A percentile compares a stretch with the other conserved stretches of the same genome.
phyloP scores from a whole-genome alignment of 129 eudicot genomes.

The Kitagawia praeruptora region DNA sequence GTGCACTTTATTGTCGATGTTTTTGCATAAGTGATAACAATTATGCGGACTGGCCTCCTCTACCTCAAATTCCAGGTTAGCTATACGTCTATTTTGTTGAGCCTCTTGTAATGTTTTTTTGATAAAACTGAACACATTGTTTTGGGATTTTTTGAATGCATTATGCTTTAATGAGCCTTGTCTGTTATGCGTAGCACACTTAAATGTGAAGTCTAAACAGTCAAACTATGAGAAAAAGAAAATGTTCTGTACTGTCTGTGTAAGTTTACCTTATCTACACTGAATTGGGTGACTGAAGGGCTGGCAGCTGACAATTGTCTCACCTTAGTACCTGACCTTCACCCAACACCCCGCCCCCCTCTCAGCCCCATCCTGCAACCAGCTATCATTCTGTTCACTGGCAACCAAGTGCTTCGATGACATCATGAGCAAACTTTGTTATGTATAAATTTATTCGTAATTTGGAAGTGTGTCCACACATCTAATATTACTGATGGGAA shows the following conservation, averaged over 20 bases:
- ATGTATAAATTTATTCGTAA: not conserved
- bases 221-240: not conserved
- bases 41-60: conserved; percentile 76
- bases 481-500: not conserved
- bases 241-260: not conserved
- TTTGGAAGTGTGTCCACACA: not conserved
- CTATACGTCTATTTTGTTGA: not conserved
- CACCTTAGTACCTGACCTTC: not conserved
- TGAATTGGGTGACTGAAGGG: not conserved
- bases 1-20: conserved; percentile 81
- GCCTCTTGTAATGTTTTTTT: not conserved
- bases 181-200: not conserved
- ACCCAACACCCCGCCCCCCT: not conserved
- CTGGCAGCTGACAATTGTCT: not conserved
- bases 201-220: not conserved
- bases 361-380: not conserved
- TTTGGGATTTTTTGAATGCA: not conserved
- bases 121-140: not conserved
- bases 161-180: not conserved
- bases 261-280: not conserved
- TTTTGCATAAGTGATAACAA: conserved; percentile 64
- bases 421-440: not conserved
- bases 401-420: not conserved
- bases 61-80: conserved; percentile 78
- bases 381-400: not conserved